These are phyloP conservation scores for Chaetoscypha palmicola DNA, from an alignment of 2,329 filamentous ascomycete genomes.

Conservation along the genomic window DNA sequence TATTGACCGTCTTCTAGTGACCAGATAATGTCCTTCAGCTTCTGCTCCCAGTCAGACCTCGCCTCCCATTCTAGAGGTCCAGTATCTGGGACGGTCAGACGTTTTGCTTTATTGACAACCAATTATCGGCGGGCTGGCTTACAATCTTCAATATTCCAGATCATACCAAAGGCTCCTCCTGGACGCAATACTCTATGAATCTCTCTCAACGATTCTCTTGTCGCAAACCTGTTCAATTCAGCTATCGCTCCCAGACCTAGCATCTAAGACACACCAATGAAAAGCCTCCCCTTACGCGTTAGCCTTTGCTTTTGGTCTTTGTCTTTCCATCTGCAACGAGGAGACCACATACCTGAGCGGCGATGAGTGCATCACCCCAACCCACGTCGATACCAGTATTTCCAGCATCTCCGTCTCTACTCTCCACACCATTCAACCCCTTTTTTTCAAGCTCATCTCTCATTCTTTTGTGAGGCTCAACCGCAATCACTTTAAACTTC, in stretches of 20 bases:
- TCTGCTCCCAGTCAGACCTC: constrained; percentile 53
- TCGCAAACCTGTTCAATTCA: constrained; percentile 55
- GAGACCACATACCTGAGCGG: constrained; percentile 9
- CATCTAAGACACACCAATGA: constrained; percentile 35
- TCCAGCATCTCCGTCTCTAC: constrained; percentile 51
- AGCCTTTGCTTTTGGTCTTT: no score
- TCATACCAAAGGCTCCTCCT: constrained; percentile 53
- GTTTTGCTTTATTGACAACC: neutral
- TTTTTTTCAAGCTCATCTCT: constrained; percentile 53
- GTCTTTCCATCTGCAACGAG: no score
- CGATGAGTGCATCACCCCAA: constrained; percentile 57
- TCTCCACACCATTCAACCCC: constrained; percentile 37
- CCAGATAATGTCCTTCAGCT: constrained; percentile 52
- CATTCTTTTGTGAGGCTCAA: constrained; percentile 64
- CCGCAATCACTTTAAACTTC: constrained; percentile 49
- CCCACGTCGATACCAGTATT: constrained; percentile 48
- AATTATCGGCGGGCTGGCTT: constrained; percentile 28
- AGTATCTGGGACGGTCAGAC: constrained; percentile 46
- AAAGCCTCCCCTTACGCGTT: no score
- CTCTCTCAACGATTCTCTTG: constrained; percentile 51
- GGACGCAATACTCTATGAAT: constrained; percentile 61
- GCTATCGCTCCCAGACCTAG: neutral
- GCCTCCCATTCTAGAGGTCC: constrained; percentile 49
- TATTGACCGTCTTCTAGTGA: constrained; percentile 50
- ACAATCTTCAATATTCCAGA: constrained; percentile 73